Percentiles rank a stretch among this genome's conserved stretches.
phyloP scores from a whole-genome alignment of 1,284 basidiomycete species.

The Limonomyces culmigenus region DNA sequence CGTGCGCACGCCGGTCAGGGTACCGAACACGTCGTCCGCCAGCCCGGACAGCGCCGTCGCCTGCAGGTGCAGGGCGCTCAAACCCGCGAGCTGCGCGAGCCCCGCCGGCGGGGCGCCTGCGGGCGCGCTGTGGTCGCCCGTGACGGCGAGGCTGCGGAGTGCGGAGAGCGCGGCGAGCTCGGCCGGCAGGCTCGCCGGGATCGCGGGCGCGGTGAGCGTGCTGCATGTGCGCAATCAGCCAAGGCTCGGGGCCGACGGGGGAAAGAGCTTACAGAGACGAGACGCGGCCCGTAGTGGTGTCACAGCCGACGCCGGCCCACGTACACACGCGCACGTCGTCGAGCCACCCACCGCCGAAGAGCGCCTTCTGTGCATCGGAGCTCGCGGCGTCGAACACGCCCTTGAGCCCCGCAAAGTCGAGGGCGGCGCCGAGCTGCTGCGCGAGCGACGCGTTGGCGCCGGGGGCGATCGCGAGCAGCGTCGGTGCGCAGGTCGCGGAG shows the following conservation, averaged over 20 bases:
- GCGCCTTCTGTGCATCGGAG: conserved; percentile 18
- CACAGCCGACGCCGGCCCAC: conserved; percentile 30
- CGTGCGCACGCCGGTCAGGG: conserved; percentile 19
- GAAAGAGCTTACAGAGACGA: conserved; percentile 22
- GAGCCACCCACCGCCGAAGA: conserved; percentile 29
- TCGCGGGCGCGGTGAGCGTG: conserved; percentile 24
- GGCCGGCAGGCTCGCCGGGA: conserved; percentile 25
- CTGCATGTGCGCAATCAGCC: conserved; percentile 5
- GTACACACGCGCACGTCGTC: conserved; percentile 28
- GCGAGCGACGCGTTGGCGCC: conserved; percentile 16
- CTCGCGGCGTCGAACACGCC: conserved; percentile 28
- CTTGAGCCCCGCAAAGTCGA: conserved; percentile 34
- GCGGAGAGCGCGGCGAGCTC: conserved; percentile 11
- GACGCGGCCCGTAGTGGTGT: conserved; percentile 19
- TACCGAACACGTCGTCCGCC: conserved; percentile 19
- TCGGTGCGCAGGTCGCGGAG: conserved; percentile 27
- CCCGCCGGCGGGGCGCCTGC: not conserved
- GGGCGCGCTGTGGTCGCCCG: not conserved
- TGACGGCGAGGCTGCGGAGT: not conserved
- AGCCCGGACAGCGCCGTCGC: conserved; percentile 24
- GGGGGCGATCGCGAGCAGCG: conserved; percentile 20
- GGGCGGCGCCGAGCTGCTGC: conserved; percentile 15
- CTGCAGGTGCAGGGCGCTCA: conserved; percentile 25
- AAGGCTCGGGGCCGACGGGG: not conserved
- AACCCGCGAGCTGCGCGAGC: conserved; percentile 16